Base-by-base conservation (phyloP, 305 asterid genomes). In the Rubia tinctorum region DNA sequence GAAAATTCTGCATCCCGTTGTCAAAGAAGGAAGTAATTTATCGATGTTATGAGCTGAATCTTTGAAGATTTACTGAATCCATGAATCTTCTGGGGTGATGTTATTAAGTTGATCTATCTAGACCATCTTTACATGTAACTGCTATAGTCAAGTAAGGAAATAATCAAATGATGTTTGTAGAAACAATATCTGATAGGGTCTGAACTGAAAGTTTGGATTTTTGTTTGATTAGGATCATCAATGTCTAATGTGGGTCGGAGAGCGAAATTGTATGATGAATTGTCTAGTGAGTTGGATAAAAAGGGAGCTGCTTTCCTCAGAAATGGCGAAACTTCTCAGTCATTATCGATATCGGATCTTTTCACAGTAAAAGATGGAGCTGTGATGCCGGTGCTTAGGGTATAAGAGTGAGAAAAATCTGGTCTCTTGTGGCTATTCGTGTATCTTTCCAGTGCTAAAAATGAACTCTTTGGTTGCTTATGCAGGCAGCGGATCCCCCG, bases 271-370 rank as follows among this genome's bases (percentile, higher is more conserved):
- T 95, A 92, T 65, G 85, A 87, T 34, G 83, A 89, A 79, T 81
- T 95, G 96, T 90, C 85, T 5, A 87, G 83, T 75, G 97, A 92
- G 76, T 81, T 95, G 86, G 91, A 86, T 66, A 93, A 87, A 80
- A 90, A 87, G 39, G 97, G 97, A 71, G 96, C 98, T 75, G 80
- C 75, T 77, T 95, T 95, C 83, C 89, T 95, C 67, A 85, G 83
- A 70, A 89, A 84, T 60, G 99, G 98, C 62, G 85, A 92, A 83
- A 92, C 97, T 76, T 92, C 99, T 68, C 99, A 92, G 86, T 92
- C 96, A 5, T 75, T 92, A 68, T 85, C 96, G 14, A 82, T 95
- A 15, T 88, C 99, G 6, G 96, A 95, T 81, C 89, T 92, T 77
- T 95, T 92, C 77, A 81, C 82, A 27, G 74, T 88, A 64, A 80